Conservation (phyloP, 2,329 filamentous ascomycete genomes). For the Basipetospora chlamydospora region DNA sequence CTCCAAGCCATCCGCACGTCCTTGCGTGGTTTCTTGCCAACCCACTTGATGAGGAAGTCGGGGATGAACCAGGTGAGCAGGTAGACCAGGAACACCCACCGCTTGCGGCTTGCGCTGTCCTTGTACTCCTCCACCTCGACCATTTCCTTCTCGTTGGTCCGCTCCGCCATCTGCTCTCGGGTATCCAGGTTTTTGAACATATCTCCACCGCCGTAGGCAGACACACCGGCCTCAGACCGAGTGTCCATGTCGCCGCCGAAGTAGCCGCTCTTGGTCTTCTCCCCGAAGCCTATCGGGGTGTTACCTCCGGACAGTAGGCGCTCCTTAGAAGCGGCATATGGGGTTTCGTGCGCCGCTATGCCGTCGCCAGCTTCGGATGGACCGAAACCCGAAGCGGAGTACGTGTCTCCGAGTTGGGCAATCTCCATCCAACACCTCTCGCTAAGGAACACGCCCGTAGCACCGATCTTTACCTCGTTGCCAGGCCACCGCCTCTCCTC, state of each 20-base stretch:
- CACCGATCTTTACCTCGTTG: constrained; percentile 82
- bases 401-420: constrained; percentile 54
- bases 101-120: constrained; percentile 66
- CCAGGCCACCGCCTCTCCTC: constrained; percentile 84
- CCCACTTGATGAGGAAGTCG: constrained; percentile 60
- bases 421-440: constrained; percentile 93
- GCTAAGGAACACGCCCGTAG: constrained; percentile 88
- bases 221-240: constrained; percentile 81
- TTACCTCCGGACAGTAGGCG: constrained; percentile 36
- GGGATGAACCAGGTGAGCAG: constrained; percentile 76
- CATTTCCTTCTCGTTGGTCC: constrained; percentile 80
- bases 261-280: constrained; percentile 65
- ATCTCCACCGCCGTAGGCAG: constrained; percentile 81
- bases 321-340: constrained; percentile 50
- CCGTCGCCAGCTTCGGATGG: constrained; percentile 50
- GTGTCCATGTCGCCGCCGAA: constrained; percentile 69
- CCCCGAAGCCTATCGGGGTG: constrained; percentile 47
- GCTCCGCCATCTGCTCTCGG: constrained; percentile 85
- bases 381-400: constrained; percentile 31
- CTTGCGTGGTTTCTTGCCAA: constrained; percentile 81
- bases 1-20: constrained; percentile 89
- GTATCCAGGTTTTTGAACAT: constrained; percentile 98
- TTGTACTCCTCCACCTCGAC: constrained; percentile 78
- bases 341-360: constrained; percentile 41
- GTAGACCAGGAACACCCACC: constrained; percentile 80